phyloP scores from a whole-genome alignment of 768 basidiomycete genomes.

The Amanita exitialis region DNA sequence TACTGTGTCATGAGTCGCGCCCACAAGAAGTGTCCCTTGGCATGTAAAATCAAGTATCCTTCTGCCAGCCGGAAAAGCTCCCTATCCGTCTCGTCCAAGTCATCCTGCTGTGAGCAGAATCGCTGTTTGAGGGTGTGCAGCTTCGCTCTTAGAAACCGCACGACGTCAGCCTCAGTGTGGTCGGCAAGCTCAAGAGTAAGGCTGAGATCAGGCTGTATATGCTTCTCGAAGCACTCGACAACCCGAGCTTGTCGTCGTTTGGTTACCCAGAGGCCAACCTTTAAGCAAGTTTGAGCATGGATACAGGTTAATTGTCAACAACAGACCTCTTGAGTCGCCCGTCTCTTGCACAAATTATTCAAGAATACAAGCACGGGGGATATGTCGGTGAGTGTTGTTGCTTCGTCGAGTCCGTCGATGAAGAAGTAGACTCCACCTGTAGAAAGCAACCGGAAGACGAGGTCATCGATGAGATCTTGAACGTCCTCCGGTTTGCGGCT shows the following conservation, averaged over 20 bases:
- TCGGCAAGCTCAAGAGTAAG: background rate
- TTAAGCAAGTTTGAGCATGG: background rate
- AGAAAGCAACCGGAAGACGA: background rate
- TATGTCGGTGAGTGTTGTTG: background rate
- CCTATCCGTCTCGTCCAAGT: background rate
- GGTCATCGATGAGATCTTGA: background rate
- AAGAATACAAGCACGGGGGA: background rate
- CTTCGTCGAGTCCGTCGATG: slow-evolving; percentile 1
- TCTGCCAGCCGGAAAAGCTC: background rate
- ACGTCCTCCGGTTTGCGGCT: background rate
- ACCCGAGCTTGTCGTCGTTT: background rate
- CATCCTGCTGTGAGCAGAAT: background rate
- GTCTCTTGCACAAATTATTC: background rate
- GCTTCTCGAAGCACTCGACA: background rate
- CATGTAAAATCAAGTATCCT: slow-evolving; percentile 8
- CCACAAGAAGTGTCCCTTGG: slow-evolving; percentile 20
- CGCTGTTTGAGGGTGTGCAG: background rate
- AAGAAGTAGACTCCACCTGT: background rate
- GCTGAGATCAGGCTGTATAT: background rate
- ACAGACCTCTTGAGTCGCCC: background rate
- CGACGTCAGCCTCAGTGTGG: background rate
- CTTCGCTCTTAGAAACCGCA: background rate
- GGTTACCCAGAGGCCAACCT: background rate
- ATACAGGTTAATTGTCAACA: background rate
- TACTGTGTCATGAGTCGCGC: slow-evolving; percentile 15